Conservation (phyloP, 495 filamentous ascomycete species). For the Aspergillus ostianus region DNA sequence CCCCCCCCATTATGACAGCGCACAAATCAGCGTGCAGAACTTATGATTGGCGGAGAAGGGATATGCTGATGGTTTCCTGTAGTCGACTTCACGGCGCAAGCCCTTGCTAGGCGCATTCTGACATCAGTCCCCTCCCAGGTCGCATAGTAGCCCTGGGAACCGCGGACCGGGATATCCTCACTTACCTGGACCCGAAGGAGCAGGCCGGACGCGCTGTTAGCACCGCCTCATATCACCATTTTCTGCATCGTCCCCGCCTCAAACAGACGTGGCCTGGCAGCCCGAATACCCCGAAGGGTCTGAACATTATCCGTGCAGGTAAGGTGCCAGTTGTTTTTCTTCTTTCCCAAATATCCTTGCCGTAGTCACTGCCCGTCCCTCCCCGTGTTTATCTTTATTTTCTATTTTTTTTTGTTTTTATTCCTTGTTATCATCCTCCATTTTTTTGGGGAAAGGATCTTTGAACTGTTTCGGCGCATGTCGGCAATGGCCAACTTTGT, state of each 20-base stretch:
- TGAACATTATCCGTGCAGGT: slow-evolving; percentile 19
- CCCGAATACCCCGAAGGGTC: slow-evolving; percentile 16
- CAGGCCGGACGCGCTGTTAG: slow-evolving; percentile 20
- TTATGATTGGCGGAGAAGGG: slow-evolving; percentile 21
- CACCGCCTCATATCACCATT: slow-evolving; percentile 31
- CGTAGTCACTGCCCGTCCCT: slow-evolving; percentile 14
- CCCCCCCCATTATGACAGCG: slow-evolving; percentile 26
- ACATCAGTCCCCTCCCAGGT: slow-evolving; percentile 20
- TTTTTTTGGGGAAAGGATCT: background rate
- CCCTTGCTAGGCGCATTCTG: slow-evolving; percentile 21
- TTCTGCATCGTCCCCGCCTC: slow-evolving; percentile 15
- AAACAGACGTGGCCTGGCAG: slow-evolving; percentile 27
- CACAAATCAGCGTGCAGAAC: slow-evolving; percentile 25
- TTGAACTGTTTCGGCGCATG: slow-evolving; percentile 8
- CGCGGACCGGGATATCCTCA: slow-evolving; percentile 22
- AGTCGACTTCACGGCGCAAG: slow-evolving; percentile 23
- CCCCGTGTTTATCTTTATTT: slow-evolving; percentile 10
- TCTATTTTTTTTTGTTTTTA: slow-evolving; percentile 1
- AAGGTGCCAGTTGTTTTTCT: slow-evolving; percentile 27
- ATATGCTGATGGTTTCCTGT: slow-evolving; percentile 29
- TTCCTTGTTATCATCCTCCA: background rate
- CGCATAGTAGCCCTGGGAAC: slow-evolving; percentile 25
- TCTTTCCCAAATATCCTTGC: slow-evolving; percentile 29
- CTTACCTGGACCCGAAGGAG: slow-evolving; percentile 18
- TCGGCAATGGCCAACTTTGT: slow-evolving; percentile 28